Evolutionary conservation across 305 asterid genomes (phyloP).

Genomic region (Ilex paraguariensis): DNA sequence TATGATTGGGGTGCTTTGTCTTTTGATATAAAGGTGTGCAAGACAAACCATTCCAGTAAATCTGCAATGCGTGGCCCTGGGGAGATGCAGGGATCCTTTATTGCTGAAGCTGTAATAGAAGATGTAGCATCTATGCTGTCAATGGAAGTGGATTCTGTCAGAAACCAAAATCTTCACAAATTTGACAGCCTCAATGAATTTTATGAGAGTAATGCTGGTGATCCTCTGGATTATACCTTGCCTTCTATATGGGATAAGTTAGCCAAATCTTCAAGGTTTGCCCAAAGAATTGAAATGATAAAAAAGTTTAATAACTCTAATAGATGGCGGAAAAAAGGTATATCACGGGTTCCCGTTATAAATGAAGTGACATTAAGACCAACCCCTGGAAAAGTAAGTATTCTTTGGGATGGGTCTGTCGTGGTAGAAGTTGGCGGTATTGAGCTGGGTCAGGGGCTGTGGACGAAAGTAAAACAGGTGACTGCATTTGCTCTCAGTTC

Average conservation of each 20-base stretch:
- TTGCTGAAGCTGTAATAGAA: constrained; percentile 78
- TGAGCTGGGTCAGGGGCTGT: constrained; percentile 80
- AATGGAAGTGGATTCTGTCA: constrained; percentile 49
- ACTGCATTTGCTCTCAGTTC: constrained; percentile 57
- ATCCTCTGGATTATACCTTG: constrained; percentile 41
- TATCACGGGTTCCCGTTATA: constrained; percentile 69
- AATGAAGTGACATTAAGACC: constrained; percentile 34
- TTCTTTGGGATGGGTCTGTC: constrained; percentile 63
- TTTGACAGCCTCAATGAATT: constrained; percentile 43
- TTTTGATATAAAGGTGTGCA: constrained; percentile 66
- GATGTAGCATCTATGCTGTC: constrained; percentile 49
- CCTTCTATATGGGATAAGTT: constrained; percentile 60
- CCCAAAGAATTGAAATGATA: constrained; percentile 24
- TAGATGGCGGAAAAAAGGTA: constrained; percentile 59
- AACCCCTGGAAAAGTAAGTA: constrained; percentile 68
- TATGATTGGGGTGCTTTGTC: constrained; percentile 72
- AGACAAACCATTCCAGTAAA: constrained; percentile 60
- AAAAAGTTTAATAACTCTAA: constrained; percentile 38
- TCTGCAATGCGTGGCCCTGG: constrained; percentile 85
- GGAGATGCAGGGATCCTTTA: constrained; percentile 65
- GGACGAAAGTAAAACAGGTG: constrained; percentile 74
- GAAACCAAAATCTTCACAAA: constrained; percentile 54
- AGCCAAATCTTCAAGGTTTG: constrained; percentile 35
- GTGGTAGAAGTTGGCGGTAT: constrained; percentile 82
- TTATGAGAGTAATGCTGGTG: constrained; percentile 40